A percentile compares a stretch with the other conserved stretches of the same genome.
phyloP scores from a whole-genome alignment of 2,329 filamentous ascomycete species.

The Pseudogymnoascus sp. region DNA sequence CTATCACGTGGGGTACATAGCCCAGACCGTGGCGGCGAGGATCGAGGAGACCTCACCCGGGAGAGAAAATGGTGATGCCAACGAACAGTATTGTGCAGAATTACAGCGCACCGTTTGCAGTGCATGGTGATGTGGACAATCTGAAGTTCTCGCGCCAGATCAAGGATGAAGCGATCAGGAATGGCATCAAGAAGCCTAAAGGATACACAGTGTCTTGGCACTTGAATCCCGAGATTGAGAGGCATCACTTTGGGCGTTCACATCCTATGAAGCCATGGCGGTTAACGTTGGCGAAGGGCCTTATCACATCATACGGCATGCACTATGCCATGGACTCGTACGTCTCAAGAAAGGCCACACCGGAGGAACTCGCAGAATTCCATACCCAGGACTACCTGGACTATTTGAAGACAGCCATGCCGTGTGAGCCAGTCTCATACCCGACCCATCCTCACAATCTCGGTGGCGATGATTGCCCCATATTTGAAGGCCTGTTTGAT shows the following conservation, averaged over 20 bases:
- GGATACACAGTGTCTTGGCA: constrained; percentile 93
- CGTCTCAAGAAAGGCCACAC: constrained; percentile 71
- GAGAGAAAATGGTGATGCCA: constrained; percentile 21
- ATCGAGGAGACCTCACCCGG: constrained; percentile 1
- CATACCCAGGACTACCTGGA: constrained; percentile 86
- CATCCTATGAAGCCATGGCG: constrained; percentile 99
- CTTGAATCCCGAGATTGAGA: constrained; percentile 88
- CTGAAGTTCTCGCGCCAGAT: constrained; percentile 20
- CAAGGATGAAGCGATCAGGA: constrained; percentile 33
- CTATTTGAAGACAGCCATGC: constrained; percentile 67
- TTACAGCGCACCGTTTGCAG: constrained; percentile 23
- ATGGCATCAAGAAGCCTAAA: constrained; percentile 69
- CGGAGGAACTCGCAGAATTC: constrained; percentile 79
- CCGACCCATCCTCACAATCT: constrained; percentile 73
- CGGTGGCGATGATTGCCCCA: constrained; percentile 83
- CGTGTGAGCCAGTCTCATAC: constrained; percentile 50
- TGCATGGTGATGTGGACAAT: constrained; percentile 24
- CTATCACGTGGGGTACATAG: constrained; percentile 1
- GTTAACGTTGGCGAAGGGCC: constrained; percentile 85
- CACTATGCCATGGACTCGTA: constrained; percentile 96
- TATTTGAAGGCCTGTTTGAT: constrained; percentile 92
- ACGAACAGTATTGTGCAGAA: constrained; percentile 25
- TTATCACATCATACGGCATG: constrained; percentile 92
- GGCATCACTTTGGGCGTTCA: constrained; percentile 91
- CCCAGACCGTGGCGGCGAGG: not conserved